Evolutionary conservation across 1,284 basidiomycete genomes (phyloP).

Genomic region (Boletus sp.): DNA sequence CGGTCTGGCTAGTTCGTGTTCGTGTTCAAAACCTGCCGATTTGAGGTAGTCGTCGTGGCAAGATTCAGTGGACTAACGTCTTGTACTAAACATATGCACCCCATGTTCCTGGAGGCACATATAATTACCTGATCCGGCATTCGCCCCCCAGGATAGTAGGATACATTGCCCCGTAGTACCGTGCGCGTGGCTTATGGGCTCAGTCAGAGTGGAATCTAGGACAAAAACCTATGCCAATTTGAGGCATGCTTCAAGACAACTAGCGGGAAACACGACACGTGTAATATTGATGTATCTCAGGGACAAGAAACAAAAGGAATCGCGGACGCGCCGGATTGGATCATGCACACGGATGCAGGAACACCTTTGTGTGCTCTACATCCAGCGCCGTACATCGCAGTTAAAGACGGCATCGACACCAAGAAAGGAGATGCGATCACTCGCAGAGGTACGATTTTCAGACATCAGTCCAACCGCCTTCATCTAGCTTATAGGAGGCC

Average conservation of each 20-base stretch:
- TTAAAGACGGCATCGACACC: not conserved
- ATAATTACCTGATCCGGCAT: not conserved
- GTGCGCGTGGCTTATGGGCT: no score
- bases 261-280: not conserved
- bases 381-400: not conserved
- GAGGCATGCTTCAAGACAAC: not conserved
- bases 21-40: not conserved
- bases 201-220: not conserved
- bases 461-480: conserved; percentile 81
- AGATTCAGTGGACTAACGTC: no score
- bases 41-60: no score
- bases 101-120: no score
- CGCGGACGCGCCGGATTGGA: not conserved
- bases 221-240: conserved; percentile 1
- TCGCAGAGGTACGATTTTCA: conserved; percentile 27
- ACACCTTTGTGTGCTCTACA: not conserved
- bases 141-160: not conserved
- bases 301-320: not conserved
- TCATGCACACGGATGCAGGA: not conserved
- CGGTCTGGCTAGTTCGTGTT: not conserved
- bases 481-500: conserved; percentile 86
- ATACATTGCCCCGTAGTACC: not conserved
- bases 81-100: no score
- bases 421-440: not conserved
- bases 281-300: not conserved